Evolutionary conservation across 2,329 filamentous ascomycete genomes (phyloP).

Genomic region (Sporothrix brasiliensis): DNA sequence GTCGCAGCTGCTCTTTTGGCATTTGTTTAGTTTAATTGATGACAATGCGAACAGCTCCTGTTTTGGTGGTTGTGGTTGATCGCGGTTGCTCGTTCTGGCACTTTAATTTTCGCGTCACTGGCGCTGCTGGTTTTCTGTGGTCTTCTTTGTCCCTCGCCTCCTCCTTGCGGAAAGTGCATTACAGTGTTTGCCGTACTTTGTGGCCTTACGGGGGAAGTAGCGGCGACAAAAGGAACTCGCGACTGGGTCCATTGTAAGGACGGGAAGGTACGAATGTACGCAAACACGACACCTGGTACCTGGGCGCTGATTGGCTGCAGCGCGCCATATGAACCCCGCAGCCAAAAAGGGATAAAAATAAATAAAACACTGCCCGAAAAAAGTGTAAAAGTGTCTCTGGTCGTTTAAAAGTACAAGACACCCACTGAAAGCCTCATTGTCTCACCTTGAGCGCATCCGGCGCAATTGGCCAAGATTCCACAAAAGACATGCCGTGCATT

Average conservation of each 20-base stretch:
- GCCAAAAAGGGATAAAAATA: slow-evolving; percentile 35
- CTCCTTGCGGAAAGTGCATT: slow-evolving; percentile 13
- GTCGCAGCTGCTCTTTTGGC: slow-evolving; percentile 28
- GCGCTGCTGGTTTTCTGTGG: slow-evolving; percentile 4
- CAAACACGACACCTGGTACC: slow-evolving; percentile 11
- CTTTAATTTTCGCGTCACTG: slow-evolving; percentile 35
- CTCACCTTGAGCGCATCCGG: slow-evolving; percentile 24
- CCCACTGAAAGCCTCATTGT: background rate
- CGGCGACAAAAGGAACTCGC: slow-evolving; percentile 28
- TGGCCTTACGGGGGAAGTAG: background rate
- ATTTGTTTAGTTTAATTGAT: slow-evolving; percentile 36
- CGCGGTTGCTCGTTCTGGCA: slow-evolving; percentile 33
- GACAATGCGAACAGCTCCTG: slow-evolving; percentile 32
- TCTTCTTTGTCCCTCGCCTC: slow-evolving; percentile 22
- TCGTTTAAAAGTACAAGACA: background rate
- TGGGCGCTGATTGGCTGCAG: slow-evolving; percentile 29
- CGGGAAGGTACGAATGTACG: slow-evolving; percentile 25
- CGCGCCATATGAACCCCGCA: slow-evolving; percentile 27
- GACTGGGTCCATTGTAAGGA: slow-evolving; percentile 22
- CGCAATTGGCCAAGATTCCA: background rate
- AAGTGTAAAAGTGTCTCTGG: slow-evolving; percentile 5
- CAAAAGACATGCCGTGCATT: background rate
- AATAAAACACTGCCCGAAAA: slow-evolving; percentile 20
- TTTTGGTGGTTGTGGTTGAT: slow-evolving; percentile 29
- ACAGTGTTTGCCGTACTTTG: background rate